phyloP scores from a whole-genome alignment of 2,329 filamentous ascomycete genomes.

The Venturia effusa region DNA sequence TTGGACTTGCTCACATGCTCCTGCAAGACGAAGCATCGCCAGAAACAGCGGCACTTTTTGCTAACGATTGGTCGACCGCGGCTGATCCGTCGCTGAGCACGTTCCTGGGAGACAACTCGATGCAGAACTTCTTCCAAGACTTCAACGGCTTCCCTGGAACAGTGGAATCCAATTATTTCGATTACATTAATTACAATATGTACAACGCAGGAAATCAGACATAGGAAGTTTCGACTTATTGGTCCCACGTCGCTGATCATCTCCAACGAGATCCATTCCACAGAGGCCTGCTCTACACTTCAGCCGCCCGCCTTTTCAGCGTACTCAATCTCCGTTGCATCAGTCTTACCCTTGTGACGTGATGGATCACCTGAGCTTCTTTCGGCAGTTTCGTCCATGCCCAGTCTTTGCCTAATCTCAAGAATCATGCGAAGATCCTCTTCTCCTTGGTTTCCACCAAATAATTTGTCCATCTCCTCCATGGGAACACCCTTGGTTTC shows the following conservation, averaged over 20 bases:
- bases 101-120: background rate
- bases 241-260: background rate
- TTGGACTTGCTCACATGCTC: background rate
- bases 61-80: background rate
- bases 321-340: background rate
- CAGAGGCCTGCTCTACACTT: background rate
- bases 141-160: constrained; percentile 3
- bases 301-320: background rate
- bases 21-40: background rate
- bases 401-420: background rate
- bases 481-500: constrained; percentile 21
- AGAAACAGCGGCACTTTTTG: background rate
- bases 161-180: background rate
- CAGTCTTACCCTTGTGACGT: background rate
- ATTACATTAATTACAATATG: constrained; percentile 6
- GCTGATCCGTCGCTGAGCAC: constrained; percentile 3
- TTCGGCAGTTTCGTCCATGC: background rate
- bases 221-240: background rate
- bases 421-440: constrained; percentile 15
- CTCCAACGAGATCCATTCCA: background rate
- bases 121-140: constrained; percentile 4
- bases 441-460: constrained; percentile 18
- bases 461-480: constrained; percentile 23
- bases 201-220: background rate
- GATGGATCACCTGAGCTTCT: background rate